A percentile compares a stretch with the other conserved stretches of the same genome.
These are phyloP conservation scores for Arthonia radiata DNA, from an alignment of 495 filamentous ascomycete species.

Conservation along the genomic window DNA sequence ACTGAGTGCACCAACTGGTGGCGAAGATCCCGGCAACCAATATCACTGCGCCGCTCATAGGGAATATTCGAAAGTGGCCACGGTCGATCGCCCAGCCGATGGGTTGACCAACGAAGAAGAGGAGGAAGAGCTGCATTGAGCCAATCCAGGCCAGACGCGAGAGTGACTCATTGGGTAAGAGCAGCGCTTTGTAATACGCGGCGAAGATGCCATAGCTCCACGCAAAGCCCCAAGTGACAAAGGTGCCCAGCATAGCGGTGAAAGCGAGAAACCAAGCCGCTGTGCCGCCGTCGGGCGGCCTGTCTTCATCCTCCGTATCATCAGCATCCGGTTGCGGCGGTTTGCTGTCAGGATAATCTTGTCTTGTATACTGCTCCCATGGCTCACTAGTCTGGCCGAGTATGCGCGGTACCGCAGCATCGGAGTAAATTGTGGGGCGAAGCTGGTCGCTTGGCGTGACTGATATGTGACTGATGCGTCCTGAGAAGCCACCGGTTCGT, in stretches of 20 bases:
- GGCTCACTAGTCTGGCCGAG: too few relatives aligned
- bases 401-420: too few relatives aligned
- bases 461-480: too few relatives aligned
- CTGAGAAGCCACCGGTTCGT: too few relatives aligned
- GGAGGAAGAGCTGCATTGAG: slow-evolving; percentile 1
- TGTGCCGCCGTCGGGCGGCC: neutral
- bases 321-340: neutral
- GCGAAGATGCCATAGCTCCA: slow-evolving; percentile 1
- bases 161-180: neutral
- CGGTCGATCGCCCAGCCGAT: slow-evolving; percentile 11
- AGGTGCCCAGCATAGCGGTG: neutral
- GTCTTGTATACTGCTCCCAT: too few relatives aligned
- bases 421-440: too few relatives aligned
- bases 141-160: slow-evolving; percentile 1
- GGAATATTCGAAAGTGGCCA: slow-evolving; percentile 13
- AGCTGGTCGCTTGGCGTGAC: too few relatives aligned
- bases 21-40: slow-evolving; percentile 6
- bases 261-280: slow-evolving; percentile 1
- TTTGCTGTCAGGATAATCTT: neutral
- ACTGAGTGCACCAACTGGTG: slow-evolving; percentile 4
- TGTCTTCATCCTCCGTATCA: too few relatives aligned
- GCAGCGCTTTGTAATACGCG: slow-evolving; percentile 1
- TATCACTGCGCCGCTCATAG: slow-evolving; percentile 4
- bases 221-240: slow-evolving; percentile 2
- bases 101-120: slow-evolving; percentile 7